Evolutionary conservation across 768 basidiomycete genomes (phyloP), one percentile per base, ranked within the genome.

Genomic region (Suillus placidus): DNA sequence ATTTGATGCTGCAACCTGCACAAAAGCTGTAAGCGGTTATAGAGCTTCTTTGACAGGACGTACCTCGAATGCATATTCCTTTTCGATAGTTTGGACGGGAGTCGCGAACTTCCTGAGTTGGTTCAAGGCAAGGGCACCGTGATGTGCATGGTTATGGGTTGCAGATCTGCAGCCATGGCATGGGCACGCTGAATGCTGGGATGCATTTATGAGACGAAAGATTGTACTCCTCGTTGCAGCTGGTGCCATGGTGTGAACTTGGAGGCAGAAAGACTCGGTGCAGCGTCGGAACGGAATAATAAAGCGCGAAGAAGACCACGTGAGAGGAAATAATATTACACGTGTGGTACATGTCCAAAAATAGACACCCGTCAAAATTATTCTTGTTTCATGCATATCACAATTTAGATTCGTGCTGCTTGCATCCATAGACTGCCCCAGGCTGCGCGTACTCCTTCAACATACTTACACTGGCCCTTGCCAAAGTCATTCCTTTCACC

Each of bases 41-140:
- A 63, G 14, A 32, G 35, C 23, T 49, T 3, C 12, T 30, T 47
- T n/a, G n/a, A 32, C 57, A 3, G 32, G 6, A 32, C 78, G 67
- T 72, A 86, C 91, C 85, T 97, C 95, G 72, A 96, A 97, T 0
- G 95, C 95, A 73, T 96, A 96, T 78, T 97, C 95, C 76, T 90
- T 94, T 80, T 93, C 81, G 4, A 88, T 79, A 1, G 76, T 70
- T 38, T 91, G 84, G 6, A 92, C 87, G 42, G 94, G 94, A 0
- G 91, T 91, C 14, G 94, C 94, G 64, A 91, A 86, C 74, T 80
- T 87, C 68, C 94, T 81, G 68, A 93, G 77, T 73, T 91, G 89
- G 66, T 79, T 85, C 61, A 89, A 71, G 37, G 86, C 83, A 54
- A 67, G 45, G 10, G 49, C 64, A 42, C 51, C 66, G 14, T 82